Conservation (phyloP, 176 grass and related monocot species). For the Phoenix roebelenii region DNA sequence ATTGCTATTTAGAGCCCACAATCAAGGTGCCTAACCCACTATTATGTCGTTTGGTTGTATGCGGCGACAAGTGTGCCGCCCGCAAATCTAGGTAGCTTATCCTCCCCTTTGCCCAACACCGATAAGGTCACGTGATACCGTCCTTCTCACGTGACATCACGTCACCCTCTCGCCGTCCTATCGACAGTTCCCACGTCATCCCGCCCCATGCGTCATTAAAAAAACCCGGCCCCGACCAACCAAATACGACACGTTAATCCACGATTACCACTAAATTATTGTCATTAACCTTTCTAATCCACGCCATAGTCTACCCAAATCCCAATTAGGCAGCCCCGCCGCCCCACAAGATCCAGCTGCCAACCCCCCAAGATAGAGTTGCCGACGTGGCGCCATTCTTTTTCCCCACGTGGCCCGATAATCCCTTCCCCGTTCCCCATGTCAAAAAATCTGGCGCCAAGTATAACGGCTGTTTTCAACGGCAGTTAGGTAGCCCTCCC, state of each 20-base stretch:
- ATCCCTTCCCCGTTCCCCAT: not conserved
- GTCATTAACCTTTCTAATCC: conserved; percentile 12
- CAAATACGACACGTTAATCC: not conserved
- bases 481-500: conserved; percentile 32
- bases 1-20: too few relatives aligned
- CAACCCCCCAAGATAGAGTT: not conserved
- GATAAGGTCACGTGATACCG: too few relatives aligned
- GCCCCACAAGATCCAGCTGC: conserved; percentile 6
- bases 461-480: conserved; percentile 28
- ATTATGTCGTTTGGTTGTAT: too few relatives aligned
- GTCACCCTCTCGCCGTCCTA: too few relatives aligned
- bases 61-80: too few relatives aligned
- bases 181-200: too few relatives aligned
- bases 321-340: not conserved
- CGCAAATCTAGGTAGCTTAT: too few relatives aligned
- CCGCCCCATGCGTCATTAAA: too few relatives aligned
- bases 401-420: not conserved
- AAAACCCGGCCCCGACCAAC: too few relatives aligned
- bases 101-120: too few relatives aligned
- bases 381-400: conserved; percentile 1
- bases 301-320: conserved; percentile 19
- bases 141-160: too few relatives aligned
- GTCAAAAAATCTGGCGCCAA: conserved; percentile 16
- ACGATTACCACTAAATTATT: not conserved
- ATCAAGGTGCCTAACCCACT: too few relatives aligned